Conservation (phyloP, 2,329 filamentous ascomycete species). For the Pseudopithomyces maydicus region DNA sequence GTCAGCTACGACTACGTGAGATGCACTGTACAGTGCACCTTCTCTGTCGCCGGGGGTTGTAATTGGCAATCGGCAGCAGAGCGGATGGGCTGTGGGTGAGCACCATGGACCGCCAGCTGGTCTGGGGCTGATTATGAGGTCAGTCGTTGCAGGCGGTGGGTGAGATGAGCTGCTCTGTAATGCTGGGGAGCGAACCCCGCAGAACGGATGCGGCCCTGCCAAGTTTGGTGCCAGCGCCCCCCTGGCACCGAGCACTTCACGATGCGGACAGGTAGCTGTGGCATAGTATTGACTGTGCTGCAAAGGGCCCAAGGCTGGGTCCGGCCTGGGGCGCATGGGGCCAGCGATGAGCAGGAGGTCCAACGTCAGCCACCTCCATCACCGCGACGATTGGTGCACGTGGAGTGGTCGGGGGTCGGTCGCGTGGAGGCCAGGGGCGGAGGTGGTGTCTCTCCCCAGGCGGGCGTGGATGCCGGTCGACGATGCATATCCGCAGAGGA, state of each 20-base stretch:
- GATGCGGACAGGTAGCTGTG: slow-evolving; percentile 10
- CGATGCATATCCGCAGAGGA: slow-evolving; percentile 20
- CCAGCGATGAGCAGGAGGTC: slow-evolving; percentile 15
- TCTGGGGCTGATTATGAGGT: neutral
- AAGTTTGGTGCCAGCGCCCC: slow-evolving; percentile 9
- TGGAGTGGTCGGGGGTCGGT: slow-evolving; percentile 15
- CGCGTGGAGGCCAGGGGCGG: slow-evolving; percentile 31
- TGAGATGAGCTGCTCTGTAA: slow-evolving; percentile 11
- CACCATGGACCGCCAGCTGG: slow-evolving; percentile 11
- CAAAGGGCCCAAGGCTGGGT: neutral
- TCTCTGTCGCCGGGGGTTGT: neutral
- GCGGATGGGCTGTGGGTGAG: slow-evolving; percentile 4
- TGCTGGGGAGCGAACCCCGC: slow-evolving; percentile 7
- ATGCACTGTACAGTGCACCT: slow-evolving; percentile 12
- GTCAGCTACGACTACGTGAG: slow-evolving; percentile 3
- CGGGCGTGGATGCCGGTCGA: slow-evolving; percentile 17
- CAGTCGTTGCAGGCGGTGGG: neutral
- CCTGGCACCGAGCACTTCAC: slow-evolving; percentile 14
- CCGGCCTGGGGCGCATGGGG: slow-evolving; percentile 6
- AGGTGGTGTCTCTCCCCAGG: slow-evolving; percentile 11
- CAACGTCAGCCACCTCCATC: slow-evolving; percentile 33
- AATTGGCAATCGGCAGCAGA: too few relatives aligned
- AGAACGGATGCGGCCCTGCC: slow-evolving; percentile 10
- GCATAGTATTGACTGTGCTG: slow-evolving; percentile 1
- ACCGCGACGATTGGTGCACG: slow-evolving; percentile 14